A percentile compares a stretch with the other conserved stretches of the same genome.
phyloP scores from a whole-genome alignment of 768 basidiomycete species.

The Termitomyces sp. region DNA sequence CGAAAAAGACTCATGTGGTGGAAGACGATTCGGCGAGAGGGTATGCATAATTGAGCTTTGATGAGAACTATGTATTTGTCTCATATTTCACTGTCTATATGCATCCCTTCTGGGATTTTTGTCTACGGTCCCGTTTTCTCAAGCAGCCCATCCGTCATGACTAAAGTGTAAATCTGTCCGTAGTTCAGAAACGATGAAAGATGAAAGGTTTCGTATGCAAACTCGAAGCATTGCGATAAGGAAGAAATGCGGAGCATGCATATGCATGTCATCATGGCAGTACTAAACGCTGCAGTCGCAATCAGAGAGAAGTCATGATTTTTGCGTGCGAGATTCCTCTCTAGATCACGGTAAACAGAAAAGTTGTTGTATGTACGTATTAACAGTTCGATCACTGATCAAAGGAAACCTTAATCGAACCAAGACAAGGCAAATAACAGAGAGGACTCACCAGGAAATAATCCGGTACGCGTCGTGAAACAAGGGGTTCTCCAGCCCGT shows the following conservation, averaged over 20 bases:
- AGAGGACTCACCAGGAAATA: conserved; percentile 79
- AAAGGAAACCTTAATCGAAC: background rate
- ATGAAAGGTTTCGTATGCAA: conserved; percentile 1
- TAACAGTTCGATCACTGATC: conserved; percentile 18
- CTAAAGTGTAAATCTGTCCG: background rate
- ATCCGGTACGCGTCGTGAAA: conserved; percentile 91
- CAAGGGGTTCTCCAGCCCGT: conserved; percentile 95
- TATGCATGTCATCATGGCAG: conserved; percentile 2
- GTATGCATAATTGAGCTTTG: background rate
- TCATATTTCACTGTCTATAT: background rate
- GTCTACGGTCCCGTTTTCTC: too few species aligned
- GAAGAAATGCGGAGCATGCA: conserved; percentile 1
- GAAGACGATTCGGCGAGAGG: conserved; percentile 6
- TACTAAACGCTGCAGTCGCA: background rate
- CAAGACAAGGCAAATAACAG: background rate
- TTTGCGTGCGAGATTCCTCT: conserved; percentile 15
- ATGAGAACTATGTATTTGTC: background rate
- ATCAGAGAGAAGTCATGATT: conserved; percentile 3
- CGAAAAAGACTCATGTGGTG: conserved; percentile 7
- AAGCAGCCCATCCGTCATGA: background rate
- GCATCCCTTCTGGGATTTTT: background rate
- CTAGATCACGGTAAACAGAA: conserved; percentile 19
- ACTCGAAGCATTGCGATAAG: background rate
- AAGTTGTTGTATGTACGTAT: conserved; percentile 19
- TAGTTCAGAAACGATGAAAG: conserved; percentile 1